Conservation (phyloP, 805 yeast genomes). For the Yamadazyma philogaea region DNA sequence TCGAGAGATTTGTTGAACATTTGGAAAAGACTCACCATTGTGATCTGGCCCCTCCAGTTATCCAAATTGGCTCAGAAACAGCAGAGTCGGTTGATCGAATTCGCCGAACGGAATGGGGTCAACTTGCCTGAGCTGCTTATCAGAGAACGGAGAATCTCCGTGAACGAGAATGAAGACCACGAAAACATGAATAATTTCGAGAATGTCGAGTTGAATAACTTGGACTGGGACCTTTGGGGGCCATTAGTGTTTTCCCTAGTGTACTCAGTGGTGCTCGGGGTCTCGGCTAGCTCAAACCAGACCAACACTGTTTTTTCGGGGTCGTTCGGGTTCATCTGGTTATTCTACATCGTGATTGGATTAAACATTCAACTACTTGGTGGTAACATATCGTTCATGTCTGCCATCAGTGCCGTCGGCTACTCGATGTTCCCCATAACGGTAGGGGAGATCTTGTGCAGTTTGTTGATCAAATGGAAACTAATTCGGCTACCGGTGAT, state of each 20-base stretch:
- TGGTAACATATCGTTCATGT: slow-evolving; percentile 61
- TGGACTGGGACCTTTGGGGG: slow-evolving; percentile 71
- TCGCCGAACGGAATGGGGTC: slow-evolving; percentile 36
- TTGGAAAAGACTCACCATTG: slow-evolving; percentile 33
- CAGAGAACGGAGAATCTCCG: slow-evolving; percentile 26
- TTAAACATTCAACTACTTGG: slow-evolving; percentile 62
- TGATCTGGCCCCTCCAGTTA: slow-evolving; percentile 45
- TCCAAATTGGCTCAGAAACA: slow-evolving; percentile 33
- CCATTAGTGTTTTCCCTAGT: slow-evolving; percentile 61
- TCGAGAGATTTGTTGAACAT: slow-evolving; percentile 36
- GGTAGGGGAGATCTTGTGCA: slow-evolving; percentile 48
- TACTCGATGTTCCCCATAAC: slow-evolving; percentile 68
- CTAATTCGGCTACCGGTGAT: slow-evolving; percentile 49
- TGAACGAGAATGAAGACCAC: slow-evolving; percentile 22
- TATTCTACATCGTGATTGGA: slow-evolving; percentile 58
- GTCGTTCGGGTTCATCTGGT: slow-evolving; percentile 61
- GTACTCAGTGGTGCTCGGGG: slow-evolving; percentile 52
- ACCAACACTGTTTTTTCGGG: slow-evolving; percentile 59
- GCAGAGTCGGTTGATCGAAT: slow-evolving; percentile 30
- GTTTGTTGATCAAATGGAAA: slow-evolving; percentile 44
- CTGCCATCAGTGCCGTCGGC: slow-evolving; percentile 68
- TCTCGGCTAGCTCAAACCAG: slow-evolving; percentile 42
- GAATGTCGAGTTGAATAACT: slow-evolving; percentile 18
- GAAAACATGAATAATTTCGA: slow-evolving; percentile 30
- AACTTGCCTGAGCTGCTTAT: slow-evolving; percentile 33